Evolutionary conservation across 306 rosid genomes (phyloP).

Genomic region (Senna tora): DNA sequence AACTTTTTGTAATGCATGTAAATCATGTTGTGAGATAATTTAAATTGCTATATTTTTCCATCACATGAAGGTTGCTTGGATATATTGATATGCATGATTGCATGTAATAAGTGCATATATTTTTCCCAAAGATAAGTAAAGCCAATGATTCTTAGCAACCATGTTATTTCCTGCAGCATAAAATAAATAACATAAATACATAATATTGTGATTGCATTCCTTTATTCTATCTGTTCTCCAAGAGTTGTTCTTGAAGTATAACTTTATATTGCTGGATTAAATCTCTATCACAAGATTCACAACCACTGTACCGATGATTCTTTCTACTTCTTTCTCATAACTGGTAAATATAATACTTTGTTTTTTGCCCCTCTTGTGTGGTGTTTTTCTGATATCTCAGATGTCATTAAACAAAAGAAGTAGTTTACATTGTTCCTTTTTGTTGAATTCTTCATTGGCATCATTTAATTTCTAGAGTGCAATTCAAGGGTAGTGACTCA

Average conservation of each 20-base stretch:
- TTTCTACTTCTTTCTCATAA: background rate
- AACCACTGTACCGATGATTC: background rate
- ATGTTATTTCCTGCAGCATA: background rate
- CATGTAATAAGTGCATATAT: slow-evolving; percentile 1
- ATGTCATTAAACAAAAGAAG: background rate
- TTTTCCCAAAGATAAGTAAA: background rate
- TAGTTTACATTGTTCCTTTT: slow-evolving; percentile 14
- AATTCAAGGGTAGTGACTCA: background rate
- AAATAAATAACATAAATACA: background rate
- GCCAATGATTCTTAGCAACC: slow-evolving; percentile 6
- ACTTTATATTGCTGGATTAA: background rate
- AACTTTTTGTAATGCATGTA: background rate
- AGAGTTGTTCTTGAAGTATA: background rate
- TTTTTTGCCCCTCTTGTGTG: slow-evolving; percentile 1
- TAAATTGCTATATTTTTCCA: slow-evolving; percentile 3
- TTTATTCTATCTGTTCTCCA: slow-evolving; percentile 13
- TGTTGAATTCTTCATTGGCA: slow-evolving; percentile 2
- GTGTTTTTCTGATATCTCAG: slow-evolving; percentile 5
- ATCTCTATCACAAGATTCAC: background rate
- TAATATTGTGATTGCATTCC: background rate
- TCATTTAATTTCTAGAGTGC: slow-evolving; percentile 1
- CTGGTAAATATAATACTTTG: background rate
- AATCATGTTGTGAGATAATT: background rate
- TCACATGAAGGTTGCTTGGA: background rate
- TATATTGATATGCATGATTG: slow-evolving; percentile 26